Conservation (phyloP, 306 rosid species). For the Quercus bicolor region DNA sequence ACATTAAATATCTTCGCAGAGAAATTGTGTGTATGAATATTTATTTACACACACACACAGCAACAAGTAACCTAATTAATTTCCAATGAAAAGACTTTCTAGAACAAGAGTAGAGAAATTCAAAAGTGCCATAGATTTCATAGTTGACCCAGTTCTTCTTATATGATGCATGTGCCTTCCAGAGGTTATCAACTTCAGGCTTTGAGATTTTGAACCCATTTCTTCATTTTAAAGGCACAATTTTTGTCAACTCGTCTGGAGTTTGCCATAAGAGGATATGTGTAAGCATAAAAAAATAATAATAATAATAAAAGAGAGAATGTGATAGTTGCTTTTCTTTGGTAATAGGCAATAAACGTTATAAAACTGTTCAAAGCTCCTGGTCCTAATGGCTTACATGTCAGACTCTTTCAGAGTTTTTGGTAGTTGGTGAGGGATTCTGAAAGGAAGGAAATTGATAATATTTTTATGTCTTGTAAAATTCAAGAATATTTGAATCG, state of each 20-base stretch:
- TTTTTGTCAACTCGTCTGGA: conserved; percentile 36
- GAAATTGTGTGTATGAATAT: too few species aligned
- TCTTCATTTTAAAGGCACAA: conserved; percentile 47
- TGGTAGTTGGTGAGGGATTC: too few species aligned
- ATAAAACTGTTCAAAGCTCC: not conserved
- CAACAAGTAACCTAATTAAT: not conserved
- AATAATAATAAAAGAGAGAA: not conserved
- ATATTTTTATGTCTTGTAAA: too few species aligned
- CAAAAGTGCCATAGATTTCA: conserved; percentile 46
- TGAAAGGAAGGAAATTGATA: too few species aligned
- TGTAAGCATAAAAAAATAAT: not conserved
- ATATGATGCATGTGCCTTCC: conserved; percentile 21
- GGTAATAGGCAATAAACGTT: conserved; percentile 13
- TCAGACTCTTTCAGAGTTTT: too few species aligned
- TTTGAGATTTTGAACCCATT: conserved; percentile 19
- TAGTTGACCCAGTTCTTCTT: conserved; percentile 45
- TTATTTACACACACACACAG: too few species aligned
- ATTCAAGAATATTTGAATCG: too few species aligned
- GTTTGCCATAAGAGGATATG: not conserved
- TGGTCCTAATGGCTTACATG: too few species aligned
- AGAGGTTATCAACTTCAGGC: not conserved
- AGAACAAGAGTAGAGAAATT: conserved; percentile 33
- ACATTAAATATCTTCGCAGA: too few species aligned
- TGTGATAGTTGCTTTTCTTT: conserved; percentile 28
- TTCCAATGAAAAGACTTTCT: conserved; percentile 34